Evolutionary conservation across 257 asterid species (phyloP), one percentile per base, ranked within the genome.

Genomic region (Knoxia roxburghii): DNA sequence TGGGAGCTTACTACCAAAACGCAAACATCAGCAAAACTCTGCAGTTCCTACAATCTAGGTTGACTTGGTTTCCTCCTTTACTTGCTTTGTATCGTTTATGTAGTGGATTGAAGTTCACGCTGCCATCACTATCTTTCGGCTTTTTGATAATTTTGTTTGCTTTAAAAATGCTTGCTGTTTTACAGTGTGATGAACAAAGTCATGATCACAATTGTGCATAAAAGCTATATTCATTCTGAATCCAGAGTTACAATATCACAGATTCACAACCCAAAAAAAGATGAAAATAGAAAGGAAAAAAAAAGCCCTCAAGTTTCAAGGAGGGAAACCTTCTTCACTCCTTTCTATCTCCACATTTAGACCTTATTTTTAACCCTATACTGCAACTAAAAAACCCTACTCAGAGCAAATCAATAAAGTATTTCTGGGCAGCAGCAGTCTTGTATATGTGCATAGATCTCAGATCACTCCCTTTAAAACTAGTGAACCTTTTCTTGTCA

Each of bases 381-480:
- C n/a, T n/a, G n/a, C n/a, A n/a, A n/a, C n/a, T n/a, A n/a, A n/a
- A n/a, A n/a, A n/a, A n/a, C n/a, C n/a, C n/a, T n/a, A n/a, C n/a
- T n/a, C n/a, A n/a, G n/a, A n/a, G n/a, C n/a, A n/a, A n/a, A n/a
- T n/a, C n/a, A n/a, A n/a, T n/a, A n/a, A 46, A 46, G 65, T 14
- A 58, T 18, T 50, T 66, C 53, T 52, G 67, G 75, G 75, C 69
- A 26, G 61, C 71, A 40, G 21, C 41, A 37, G 41, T 37, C 41
- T 37, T 72, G 77, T 84, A 72, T 83, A 82, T 87, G 91, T 89
- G 90, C 96, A 84, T 91, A 82, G 9, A 63, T 72, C 89, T 75
- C 75, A 73, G 76, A 50, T 71, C 64, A 68, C 71, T 79, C 68
- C 67, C 72, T n/a, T 56, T 68, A 68, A 81, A 72, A 68, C 56